phyloP scores from a whole-genome alignment of 1,284 basidiomycete species.

The Meripilus lineatus region DNA sequence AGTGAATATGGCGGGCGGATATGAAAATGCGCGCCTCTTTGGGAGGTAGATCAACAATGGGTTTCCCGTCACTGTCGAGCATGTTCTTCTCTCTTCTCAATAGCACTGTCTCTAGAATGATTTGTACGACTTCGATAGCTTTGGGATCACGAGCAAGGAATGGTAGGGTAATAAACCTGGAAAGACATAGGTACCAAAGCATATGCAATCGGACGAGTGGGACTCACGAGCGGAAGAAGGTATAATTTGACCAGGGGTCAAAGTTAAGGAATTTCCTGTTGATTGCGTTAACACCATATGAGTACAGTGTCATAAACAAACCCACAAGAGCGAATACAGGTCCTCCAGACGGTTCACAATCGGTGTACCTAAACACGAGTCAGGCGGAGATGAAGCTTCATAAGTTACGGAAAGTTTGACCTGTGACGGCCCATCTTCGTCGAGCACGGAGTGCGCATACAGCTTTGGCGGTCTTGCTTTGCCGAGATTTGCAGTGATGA shows the following conservation, averaged over 20 bases:
- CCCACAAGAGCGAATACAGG: slow-evolving; percentile 82
- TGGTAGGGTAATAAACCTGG: slow-evolving; percentile 83
- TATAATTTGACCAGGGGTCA: slow-evolving; percentile 88
- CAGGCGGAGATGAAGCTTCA: neutral
- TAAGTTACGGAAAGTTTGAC: slow-evolving; percentile 25
- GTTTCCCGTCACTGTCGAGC: slow-evolving; percentile 83
- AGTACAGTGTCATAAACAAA: slow-evolving; percentile 8
- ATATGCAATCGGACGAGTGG: neutral
- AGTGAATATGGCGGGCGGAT: neutral
- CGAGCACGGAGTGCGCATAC: slow-evolving; percentile 80
- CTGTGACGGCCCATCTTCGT: slow-evolving; percentile 89
- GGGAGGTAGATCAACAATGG: slow-evolving; percentile 84
- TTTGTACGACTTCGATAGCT: slow-evolving; percentile 89
- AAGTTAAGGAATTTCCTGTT: slow-evolving; percentile 83
- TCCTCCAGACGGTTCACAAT: slow-evolving; percentile 96
- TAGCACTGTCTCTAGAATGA: slow-evolving; percentile 85
- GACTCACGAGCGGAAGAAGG: slow-evolving; percentile 79
- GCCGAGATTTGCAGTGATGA: slow-evolving; percentile 91
- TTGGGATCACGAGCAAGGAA: slow-evolving; percentile 86
- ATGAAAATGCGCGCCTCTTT: slow-evolving; percentile 63
- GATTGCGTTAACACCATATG: neutral
- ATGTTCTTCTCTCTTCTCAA: slow-evolving; percentile 94
- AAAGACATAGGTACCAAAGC: neutral
- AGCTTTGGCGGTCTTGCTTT: slow-evolving; percentile 87
- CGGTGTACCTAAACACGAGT: slow-evolving; percentile 65